Percentiles rank a stretch among this genome's conserved stretches.
Evolutionary conservation across 1,139 yeast genomes (phyloP).

Genomic region (Kazachstania sp.): DNA sequence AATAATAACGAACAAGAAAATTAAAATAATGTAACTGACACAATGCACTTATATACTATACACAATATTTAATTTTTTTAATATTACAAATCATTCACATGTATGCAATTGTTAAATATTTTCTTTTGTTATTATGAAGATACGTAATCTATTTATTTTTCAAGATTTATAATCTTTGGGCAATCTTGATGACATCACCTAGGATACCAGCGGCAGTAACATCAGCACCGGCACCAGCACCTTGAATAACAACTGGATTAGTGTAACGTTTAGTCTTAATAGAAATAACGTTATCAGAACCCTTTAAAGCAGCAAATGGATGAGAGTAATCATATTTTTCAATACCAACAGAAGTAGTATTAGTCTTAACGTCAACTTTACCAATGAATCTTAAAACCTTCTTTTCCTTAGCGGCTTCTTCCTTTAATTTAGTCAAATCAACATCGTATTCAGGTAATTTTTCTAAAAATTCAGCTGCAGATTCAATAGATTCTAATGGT

Average conservation of each 20-base stretch:
- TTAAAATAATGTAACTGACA: neutral
- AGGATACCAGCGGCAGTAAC: constrained; percentile 98
- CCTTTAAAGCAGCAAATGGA: constrained; percentile 92
- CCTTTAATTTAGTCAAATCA: constrained; percentile 67
- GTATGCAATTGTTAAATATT: neutral
- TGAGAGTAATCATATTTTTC: constrained; percentile 79
- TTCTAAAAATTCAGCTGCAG: constrained; percentile 70
- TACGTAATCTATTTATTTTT: neutral
- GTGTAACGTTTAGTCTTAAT: constrained; percentile 85
- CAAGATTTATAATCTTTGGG: constrained; percentile 53
- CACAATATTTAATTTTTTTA: neutral
- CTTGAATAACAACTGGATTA: constrained; percentile 90
- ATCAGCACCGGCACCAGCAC: constrained; percentile 99
- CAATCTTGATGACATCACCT: constrained; percentile 85
- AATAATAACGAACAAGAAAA: constrained; percentile 4
- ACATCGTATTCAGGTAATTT: constrained; percentile 76
- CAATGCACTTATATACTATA: neutral
- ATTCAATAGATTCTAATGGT: constrained; percentile 62
- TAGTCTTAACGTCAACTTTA: constrained; percentile 64
- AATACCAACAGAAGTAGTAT: constrained; percentile 74
- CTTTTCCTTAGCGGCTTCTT: constrained; percentile 70
- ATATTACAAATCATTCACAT: neutral
- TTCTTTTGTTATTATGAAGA: neutral
- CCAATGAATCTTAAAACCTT: constrained; percentile 94
- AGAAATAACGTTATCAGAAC: constrained; percentile 91